These are phyloP conservation scores for Salvia splendens DNA, from an alignment of 257 asterid genomes.

Conservation along the genomic window DNA sequence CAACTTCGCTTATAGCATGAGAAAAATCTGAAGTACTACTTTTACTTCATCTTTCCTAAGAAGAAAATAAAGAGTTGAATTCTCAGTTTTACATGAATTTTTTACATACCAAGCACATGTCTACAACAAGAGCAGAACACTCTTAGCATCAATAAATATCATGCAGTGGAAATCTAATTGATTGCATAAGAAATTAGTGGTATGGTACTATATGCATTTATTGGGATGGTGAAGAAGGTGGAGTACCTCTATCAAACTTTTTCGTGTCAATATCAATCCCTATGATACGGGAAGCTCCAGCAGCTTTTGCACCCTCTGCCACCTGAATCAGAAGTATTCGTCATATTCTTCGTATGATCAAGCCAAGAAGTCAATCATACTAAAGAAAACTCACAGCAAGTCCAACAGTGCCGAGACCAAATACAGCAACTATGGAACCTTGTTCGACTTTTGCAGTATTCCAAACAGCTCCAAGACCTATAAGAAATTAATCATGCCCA, in stretches of 20 bases:
- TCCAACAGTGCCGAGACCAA: slow-evolving; percentile 97
- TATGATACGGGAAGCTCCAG: slow-evolving; percentile 95
- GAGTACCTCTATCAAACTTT: slow-evolving; percentile 73
- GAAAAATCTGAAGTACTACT: background rate
- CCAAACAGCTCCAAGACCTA: slow-evolving; percentile 99
- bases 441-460: slow-evolving; percentile 96
- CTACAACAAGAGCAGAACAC: slow-evolving; percentile 1
- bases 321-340: slow-evolving; percentile 51
- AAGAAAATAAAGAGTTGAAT: too few species aligned
- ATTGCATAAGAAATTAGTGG: background rate
- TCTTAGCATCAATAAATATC: background rate
- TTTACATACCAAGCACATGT: background rate
- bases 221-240: background rate
- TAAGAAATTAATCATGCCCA: slow-evolving; percentile 14
- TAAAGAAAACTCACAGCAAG: slow-evolving; percentile 75
- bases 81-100: too few species aligned
- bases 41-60: background rate
- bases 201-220: too few species aligned
- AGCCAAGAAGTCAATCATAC: slow-evolving; percentile 23
- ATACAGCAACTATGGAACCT: slow-evolving; percentile 90
- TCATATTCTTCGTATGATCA: slow-evolving; percentile 15
- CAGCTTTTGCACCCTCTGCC: slow-evolving; percentile 99
- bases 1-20: background rate
- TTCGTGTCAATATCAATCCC: slow-evolving; percentile 91
- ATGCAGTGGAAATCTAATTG: background rate